Base-by-base conservation (phyloP, 495 filamentous ascomycete species). In the Ramalina intermedia region DNA sequence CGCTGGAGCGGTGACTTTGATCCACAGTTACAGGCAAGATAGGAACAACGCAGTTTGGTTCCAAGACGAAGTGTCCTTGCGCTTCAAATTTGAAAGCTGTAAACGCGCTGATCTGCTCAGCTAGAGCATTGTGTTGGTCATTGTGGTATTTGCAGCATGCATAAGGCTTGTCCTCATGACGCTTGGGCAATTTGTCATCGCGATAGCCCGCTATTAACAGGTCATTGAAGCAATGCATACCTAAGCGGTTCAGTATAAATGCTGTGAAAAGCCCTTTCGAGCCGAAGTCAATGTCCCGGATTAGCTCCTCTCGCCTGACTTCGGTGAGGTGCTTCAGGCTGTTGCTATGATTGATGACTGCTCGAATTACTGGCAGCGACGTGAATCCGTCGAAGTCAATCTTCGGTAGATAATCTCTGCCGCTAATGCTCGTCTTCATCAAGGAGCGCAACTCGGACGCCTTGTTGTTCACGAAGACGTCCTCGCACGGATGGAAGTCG, bases 211-310 rank as follows among this genome's bases (percentile, higher is more conserved):
- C 1, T 13, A 41, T 36, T 23, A 55, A 12, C 6, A 55, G 18
- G 2, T 29, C 37, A 2, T 48, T 47, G 4, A 55, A 33, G 14
- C 53, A 55, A 20, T 48, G 41, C 43, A 48, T 55, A 13, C 16
- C 1, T 2, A 51, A 14, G 3, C 45, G 1, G 7, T 24, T 17
- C 9, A 43, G 18, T 11, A 55, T 33, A 20, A 26, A 55, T 33
- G 51, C 41, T 0, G 38, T 35, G 12, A 51, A 12, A 5, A 51
- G 48, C 4, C 11, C 40, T 6, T 11, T 23, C 8, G 24, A 43
- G 13, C 29, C 37, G 24, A n/a, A 23, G 5, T 27, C 21, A 4
- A 51, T 38, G 1, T 38, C 9, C 3, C 38, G 2, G 13, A 51
- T 47, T 24, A 55, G 29, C 3, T 23, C 33, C 3, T 43, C 38